These are phyloP conservation scores for Pterocarpus santalinus DNA, from an alignment of 306 rosid genomes.

Conservation along the genomic window DNA sequence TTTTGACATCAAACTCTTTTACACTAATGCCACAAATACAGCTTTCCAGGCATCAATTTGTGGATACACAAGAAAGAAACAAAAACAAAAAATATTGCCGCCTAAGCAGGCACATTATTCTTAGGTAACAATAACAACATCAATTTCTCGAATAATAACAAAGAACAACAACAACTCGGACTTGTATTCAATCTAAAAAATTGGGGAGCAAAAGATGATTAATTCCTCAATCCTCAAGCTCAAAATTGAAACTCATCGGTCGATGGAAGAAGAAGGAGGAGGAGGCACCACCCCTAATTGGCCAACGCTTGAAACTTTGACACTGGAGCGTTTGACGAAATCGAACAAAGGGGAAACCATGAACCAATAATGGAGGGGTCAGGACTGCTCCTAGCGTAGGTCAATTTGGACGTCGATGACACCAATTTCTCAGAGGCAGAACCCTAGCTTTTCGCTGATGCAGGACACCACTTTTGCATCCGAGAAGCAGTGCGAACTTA, in stretches of 20 bases:
- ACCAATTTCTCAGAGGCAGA: conserved; percentile 55
- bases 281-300: not conserved
- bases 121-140: not conserved
- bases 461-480: conserved; percentile 57
- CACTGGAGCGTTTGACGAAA: conserved; percentile 52
- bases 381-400: conserved; percentile 42
- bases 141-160: not conserved
- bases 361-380: conserved; percentile 45
- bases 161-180: not conserved
- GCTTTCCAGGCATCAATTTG: not conserved
- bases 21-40: not conserved
- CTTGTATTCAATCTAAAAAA: not conserved
- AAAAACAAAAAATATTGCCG: not conserved
- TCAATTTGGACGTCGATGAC: conserved; percentile 51
- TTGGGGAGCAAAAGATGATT: not conserved
- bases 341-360: conserved; percentile 52
- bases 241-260: conserved; percentile 7
- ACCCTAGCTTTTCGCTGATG: conserved; percentile 57
- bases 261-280: not conserved
- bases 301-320: conserved; percentile 46
- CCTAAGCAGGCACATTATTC: not conserved
- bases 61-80: too few relatives aligned
- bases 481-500: conserved; percentile 55
- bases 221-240: not conserved
- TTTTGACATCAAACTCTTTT: not conserved